Conservation (phyloP, 495 filamentous ascomycete species). For the Tuber umbilicatum region DNA sequence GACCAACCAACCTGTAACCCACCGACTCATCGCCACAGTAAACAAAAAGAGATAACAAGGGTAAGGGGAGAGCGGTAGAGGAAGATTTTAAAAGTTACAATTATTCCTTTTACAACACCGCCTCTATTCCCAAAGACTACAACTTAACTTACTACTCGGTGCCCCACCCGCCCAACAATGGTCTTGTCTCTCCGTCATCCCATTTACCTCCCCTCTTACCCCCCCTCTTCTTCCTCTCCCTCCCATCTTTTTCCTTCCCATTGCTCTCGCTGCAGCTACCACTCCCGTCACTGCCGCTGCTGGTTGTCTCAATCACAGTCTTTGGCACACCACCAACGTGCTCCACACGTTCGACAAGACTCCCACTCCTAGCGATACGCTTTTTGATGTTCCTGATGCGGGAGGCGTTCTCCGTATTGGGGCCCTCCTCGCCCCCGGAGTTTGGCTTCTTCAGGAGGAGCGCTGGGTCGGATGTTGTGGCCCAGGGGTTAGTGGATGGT, state of each 20-base stretch:
- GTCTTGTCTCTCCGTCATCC: constrained; percentile 20
- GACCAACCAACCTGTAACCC: background rate
- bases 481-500: background rate
- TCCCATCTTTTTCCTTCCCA: background rate
- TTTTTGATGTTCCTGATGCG: constrained; percentile 2
- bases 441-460: background rate
- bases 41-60: background rate
- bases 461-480: background rate
- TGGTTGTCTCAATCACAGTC: constrained; percentile 42
- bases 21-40: no score
- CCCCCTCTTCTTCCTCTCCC: background rate
- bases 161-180: constrained; percentile 15
- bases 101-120: background rate
- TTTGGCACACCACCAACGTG: constrained; percentile 34
- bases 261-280: background rate
- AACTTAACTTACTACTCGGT: background rate
- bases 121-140: background rate
- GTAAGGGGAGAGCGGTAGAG: background rate
- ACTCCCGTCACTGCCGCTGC: constrained; percentile 27
- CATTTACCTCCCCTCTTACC: background rate
- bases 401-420: background rate
- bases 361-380: constrained; percentile 37
- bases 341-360: constrained; percentile 37
- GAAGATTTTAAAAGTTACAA: background rate
- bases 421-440: background rate